Conservation (phyloP, 805 yeast genomes). For the Metschnikowia henanensis region DNA sequence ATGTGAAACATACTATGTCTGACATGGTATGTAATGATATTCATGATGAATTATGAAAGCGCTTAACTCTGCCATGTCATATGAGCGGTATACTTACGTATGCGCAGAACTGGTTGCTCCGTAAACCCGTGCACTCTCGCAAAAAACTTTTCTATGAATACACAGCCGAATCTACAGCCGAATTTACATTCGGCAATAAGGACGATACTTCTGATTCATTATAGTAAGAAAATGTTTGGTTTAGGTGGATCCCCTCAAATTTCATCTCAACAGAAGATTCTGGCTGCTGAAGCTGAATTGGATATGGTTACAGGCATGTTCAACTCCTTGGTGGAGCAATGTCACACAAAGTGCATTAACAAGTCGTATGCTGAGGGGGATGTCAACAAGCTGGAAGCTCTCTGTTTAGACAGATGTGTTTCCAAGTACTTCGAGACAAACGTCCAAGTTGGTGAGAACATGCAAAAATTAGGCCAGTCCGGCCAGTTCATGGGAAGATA, state of each 20-base stretch:
- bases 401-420: slow-evolving; percentile 95
- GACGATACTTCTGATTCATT: no score
- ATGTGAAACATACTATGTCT: slow-evolving; percentile 19
- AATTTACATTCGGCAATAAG: not conserved
- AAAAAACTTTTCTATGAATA: slow-evolving; percentile 4
- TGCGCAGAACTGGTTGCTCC: no score
- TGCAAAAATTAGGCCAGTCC: slow-evolving; percentile 48
- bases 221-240: slow-evolving; percentile 56
- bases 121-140: slow-evolving; percentile 10
- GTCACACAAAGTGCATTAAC: slow-evolving; percentile 83
- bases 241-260: slow-evolving; percentile 72
- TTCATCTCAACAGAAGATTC: slow-evolving; percentile 71
- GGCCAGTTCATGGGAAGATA: slow-evolving; percentile 49
- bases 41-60: no score
- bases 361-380: slow-evolving; percentile 68
- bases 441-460: slow-evolving; percentile 86
- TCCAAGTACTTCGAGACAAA: slow-evolving; percentile 93
- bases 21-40: no score
- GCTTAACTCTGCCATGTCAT: no score
- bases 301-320: slow-evolving; percentile 99
- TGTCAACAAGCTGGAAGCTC: slow-evolving; percentile 73
- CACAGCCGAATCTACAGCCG: not conserved
- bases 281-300: slow-evolving; percentile 94
- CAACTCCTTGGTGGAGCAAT: slow-evolving; percentile 83
- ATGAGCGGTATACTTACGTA: no score